These are phyloP conservation scores for Begonia peltatifolia DNA, from an alignment of 306 rosid genomes.

Conservation along the genomic window DNA sequence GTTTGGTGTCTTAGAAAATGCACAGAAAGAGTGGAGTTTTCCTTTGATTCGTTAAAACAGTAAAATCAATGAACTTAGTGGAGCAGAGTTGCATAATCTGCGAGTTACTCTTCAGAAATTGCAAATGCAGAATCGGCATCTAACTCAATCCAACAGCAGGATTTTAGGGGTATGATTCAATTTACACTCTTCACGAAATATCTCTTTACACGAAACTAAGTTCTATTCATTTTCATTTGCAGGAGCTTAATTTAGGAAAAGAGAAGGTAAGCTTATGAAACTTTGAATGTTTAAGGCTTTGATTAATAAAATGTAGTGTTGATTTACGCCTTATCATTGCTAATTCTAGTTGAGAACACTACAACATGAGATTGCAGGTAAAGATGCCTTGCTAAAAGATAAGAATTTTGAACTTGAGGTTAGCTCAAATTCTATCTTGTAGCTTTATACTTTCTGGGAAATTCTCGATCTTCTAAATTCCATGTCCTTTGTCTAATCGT, in stretches of 20 bases:
- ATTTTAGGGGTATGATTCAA: conserved; percentile 43
- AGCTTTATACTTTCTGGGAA: no score
- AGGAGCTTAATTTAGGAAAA: conserved; percentile 74
- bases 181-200: conserved; percentile 1
- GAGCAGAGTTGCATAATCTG: conserved; percentile 51
- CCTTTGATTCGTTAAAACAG: conserved; percentile 28
- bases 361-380: conserved; percentile 62
- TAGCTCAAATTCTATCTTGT: no score
- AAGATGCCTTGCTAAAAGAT: conserved; percentile 50
- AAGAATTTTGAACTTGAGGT: conserved; percentile 30
- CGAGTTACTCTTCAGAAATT: conserved; percentile 50
- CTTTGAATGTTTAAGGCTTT: background rate
- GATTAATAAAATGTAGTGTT: background rate
- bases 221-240: conserved; percentile 14
- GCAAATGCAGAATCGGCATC: conserved; percentile 71
- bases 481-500: no score
- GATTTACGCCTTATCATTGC: conserved; percentile 4
- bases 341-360: conserved; percentile 45
- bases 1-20: background rate
- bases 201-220: background rate
- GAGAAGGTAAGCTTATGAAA: conserved; percentile 38
- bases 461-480: no score
- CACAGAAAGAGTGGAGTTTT: conserved; percentile 1
- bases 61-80: conserved; percentile 46
- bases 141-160: conserved; percentile 69